Evolutionary conservation across 148 eudicot species (phyloP).

Genomic region (Limonium bicolor): DNA sequence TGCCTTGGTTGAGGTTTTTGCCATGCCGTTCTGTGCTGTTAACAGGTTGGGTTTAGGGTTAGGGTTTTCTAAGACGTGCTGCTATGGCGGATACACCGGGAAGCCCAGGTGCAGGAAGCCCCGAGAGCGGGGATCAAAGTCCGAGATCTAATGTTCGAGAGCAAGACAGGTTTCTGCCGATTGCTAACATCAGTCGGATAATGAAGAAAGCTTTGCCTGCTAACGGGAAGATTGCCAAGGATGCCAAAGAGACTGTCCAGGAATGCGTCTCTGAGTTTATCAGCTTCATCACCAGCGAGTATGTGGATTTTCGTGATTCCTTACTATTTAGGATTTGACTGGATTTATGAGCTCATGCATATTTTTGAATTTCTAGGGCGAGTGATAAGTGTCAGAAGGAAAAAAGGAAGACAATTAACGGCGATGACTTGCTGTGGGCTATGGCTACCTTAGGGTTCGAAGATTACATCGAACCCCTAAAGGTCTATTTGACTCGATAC

Average conservation of each 20-base stretch:
- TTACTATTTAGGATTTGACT: background rate
- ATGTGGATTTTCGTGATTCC: slow-evolving; percentile 1
- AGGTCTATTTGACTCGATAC: slow-evolving; percentile 59
- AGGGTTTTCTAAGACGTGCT: too few species aligned
- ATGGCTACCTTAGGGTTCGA: slow-evolving; percentile 90
- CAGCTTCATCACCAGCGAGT: slow-evolving; percentile 37
- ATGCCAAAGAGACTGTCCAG: slow-evolving; percentile 36
- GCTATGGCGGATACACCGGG: slow-evolving; percentile 24
- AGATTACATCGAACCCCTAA: slow-evolving; percentile 86
- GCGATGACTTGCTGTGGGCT: slow-evolving; percentile 92
- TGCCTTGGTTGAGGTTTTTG: background rate
- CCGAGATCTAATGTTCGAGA: slow-evolving; percentile 23
- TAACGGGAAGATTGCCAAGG: slow-evolving; percentile 36
- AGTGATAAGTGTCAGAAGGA: slow-evolving; percentile 95
- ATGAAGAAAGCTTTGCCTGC: slow-evolving; percentile 38
- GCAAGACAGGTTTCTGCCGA: slow-evolving; percentile 26
- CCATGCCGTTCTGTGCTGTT: background rate
- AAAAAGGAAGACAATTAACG: slow-evolving; percentile 89
- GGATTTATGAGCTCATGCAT: background rate
- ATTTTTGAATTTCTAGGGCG: slow-evolving; percentile 47
- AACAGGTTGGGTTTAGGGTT: slow-evolving; percentile 7
- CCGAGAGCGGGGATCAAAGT: slow-evolving; percentile 29
- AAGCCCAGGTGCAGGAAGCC: slow-evolving; percentile 32
- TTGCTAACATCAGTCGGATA: slow-evolving; percentile 30
- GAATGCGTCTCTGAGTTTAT: slow-evolving; percentile 36